Evolutionary conservation across 208 protist genomes (phyloP), one percentile per base, ranked within the genome.

Genomic region (Acanthamoeba royreba): DNA sequence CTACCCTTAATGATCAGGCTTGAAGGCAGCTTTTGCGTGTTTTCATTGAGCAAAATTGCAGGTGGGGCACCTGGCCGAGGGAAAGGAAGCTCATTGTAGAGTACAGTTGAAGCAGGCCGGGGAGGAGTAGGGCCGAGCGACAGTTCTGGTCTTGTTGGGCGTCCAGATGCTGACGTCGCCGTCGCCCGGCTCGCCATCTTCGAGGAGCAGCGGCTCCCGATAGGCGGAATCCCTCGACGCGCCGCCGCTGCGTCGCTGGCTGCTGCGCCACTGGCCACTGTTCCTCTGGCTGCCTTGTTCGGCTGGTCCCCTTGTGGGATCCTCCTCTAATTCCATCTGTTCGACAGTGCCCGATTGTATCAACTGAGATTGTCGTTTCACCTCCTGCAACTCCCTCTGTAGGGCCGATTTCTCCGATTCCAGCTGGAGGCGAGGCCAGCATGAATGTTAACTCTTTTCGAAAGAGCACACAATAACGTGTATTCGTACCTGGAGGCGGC

Each of bases 141-240:
- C 72, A 11, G 58, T 25, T 77, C 31, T 38, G 22, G 72, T 7
- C 19, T 52, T 47, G 17, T 28, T 33, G 42, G 72, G 72, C 42
- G 72, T 83, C 72, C 72, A 83, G 7, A 83, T 83, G 72, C 72
- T 83, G 38, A 83, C 72, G 42, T 83, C 72, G 19, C 72, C 72
- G 43, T 83, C 72, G 42, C 43, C 72, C 1, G 38, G 42, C 42
- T 83, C 72, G 42, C 72, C 72, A 5, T 83, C 72, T 22, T 79
- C 69, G 28, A 69, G 31, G 31, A 83, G 38, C 15, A 83, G 72
- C 72, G 72, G 72, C 17, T 83, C 72, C 42, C 43, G 72, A 28
- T 42, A 83, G 13, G 72, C 22, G 9, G 55, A 5, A 13, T 58
- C 19, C 52, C 52, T 13, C 22, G 66, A 45, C 4, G 17, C 31